Base-by-base conservation (phyloP, 495 filamentous ascomycete genomes). In the Penicillium mononematosum region DNA sequence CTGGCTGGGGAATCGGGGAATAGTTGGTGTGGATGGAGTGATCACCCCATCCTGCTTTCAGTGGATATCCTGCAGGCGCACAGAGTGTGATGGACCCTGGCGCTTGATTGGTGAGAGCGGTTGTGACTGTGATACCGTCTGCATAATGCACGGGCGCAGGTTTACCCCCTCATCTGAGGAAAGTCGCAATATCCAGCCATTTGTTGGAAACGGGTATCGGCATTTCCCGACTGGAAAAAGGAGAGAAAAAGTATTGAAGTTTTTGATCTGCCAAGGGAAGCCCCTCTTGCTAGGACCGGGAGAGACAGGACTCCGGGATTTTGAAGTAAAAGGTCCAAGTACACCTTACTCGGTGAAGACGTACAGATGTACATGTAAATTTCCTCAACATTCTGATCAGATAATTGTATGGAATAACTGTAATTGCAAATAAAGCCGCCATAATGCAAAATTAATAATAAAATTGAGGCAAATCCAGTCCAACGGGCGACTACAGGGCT, bases 91-190 rank as follows among this genome's bases (percentile, higher is more conserved):
- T 45, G 55, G 43, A 51, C 45, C 27, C 43, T 41, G 58, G 50
- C 16, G 46, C 42, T 61, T 64, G 64, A 66, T 70, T 69, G 71
- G 67, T 49, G 66, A 64, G 59, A 20, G 58, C 55, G 55, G 64
- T 48, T 74, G 73, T 75, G 74, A 76, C 52, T 72, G 72, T 76
- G 74, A 75, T 63, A 48, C 27, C 46, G 14, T 44, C 57, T 76
- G 73, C 73, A 76, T 67, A 17, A 62, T 60, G 67, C 65, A 70
- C 64, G 48, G 51, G 49, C 39, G 27, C 59, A 47, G 50, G 50
- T 55, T 53, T 24, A 50, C 42, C 50, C 51, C 42, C 24, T 48
- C 36, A 27, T 39, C 45, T 27, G 32, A 46, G 29, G 0, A 6
- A 20, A 20, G n/a, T 25, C 19, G 16, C 16, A 39, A 39, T n/a